A percentile compares a stretch with the other conserved stretches of the same genome.
These are phyloP conservation scores for Schwanniomyces yamadae DNA, from an alignment of 805 yeast genomes.

Conservation along the genomic window DNA sequence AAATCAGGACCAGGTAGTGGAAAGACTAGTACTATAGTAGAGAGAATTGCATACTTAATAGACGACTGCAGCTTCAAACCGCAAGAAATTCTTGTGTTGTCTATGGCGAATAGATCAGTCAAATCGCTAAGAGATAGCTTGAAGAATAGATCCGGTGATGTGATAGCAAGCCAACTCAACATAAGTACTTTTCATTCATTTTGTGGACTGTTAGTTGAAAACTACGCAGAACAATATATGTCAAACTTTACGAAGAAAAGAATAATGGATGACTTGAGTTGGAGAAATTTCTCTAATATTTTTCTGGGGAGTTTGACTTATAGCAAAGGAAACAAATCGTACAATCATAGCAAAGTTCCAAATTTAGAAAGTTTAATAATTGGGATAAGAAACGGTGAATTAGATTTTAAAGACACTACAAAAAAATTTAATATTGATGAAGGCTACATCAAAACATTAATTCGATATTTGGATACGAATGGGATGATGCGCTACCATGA, in stretches of 20 bases:
- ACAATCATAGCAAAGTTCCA: conserved; percentile 9
- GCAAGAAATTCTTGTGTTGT: conserved; percentile 55
- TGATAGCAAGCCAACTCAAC: conserved; percentile 31
- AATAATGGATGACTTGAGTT: conserved; percentile 55
- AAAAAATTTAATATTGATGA: conserved; percentile 21
- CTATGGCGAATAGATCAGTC: conserved; percentile 71
- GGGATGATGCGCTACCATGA: conserved; percentile 39
- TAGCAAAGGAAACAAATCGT: conserved; percentile 20
- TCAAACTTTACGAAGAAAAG: conserved; percentile 14
- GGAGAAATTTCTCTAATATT: conserved; percentile 38
- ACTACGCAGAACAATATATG: conserved; percentile 22
- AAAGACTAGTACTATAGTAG: conserved; percentile 59
- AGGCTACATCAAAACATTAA: conserved; percentile 24
- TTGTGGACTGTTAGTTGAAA: conserved; percentile 49
- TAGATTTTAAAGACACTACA: conserved; percentile 23
- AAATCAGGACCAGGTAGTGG: conserved; percentile 78
- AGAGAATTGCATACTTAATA: conserved; percentile 51
- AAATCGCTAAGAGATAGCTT: conserved; percentile 40
- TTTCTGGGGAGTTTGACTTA: conserved; percentile 36
- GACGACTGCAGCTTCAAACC: conserved; percentile 41
- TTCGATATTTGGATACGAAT: conserved; percentile 28
- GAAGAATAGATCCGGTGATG: conserved; percentile 31
- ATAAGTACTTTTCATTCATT: conserved; percentile 65
- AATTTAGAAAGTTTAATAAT: conserved; percentile 24
- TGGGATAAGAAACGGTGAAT: conserved; percentile 20